A percentile compares a stretch with the other conserved stretches of the same genome.
These are phyloP conservation scores for Aspergillus indologenus DNA, from an alignment of 495 filamentous ascomycete genomes.

Conservation along the genomic window DNA sequence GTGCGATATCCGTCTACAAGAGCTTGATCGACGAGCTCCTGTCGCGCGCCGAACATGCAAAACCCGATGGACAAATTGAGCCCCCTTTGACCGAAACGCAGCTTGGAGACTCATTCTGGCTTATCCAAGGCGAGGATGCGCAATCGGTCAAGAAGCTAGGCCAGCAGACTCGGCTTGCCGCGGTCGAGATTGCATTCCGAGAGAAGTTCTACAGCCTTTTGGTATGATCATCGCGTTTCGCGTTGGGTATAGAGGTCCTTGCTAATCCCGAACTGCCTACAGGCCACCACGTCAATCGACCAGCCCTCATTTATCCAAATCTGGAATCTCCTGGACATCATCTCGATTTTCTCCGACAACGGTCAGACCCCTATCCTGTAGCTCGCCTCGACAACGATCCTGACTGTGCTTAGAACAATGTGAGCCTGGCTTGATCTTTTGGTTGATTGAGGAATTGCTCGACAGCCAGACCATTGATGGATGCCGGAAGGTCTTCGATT, in stretches of 20 bases:
- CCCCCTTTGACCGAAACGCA: slow-evolving; percentile 64
- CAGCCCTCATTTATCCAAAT: slow-evolving; percentile 72
- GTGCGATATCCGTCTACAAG: slow-evolving; percentile 55
- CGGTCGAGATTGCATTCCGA: slow-evolving; percentile 75
- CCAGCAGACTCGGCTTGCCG: slow-evolving; percentile 54
- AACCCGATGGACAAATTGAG: slow-evolving; percentile 66
- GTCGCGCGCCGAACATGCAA: slow-evolving; percentile 58
- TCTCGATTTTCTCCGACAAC: slow-evolving; percentile 79
- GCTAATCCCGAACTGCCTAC: slow-evolving; percentile 20
- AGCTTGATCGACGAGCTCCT: slow-evolving; percentile 60
- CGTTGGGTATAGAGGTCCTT: slow-evolving; percentile 1
- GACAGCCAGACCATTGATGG: slow-evolving; percentile 93
- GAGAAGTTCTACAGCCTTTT: slow-evolving; percentile 72
- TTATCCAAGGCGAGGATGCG: slow-evolving; percentile 29
- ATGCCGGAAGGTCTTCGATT: slow-evolving; percentile 88
- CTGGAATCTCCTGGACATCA: slow-evolving; percentile 90
- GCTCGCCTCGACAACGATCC: slow-evolving; percentile 7
- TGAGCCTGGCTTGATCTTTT: slow-evolving; percentile 78
- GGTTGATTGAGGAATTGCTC: slow-evolving; percentile 89
- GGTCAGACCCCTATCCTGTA: slow-evolving; percentile 40
- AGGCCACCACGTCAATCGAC: slow-evolving; percentile 69
- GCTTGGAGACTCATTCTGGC: slow-evolving; percentile 41
- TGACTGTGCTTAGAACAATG: slow-evolving; percentile 62
- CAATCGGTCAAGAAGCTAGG: slow-evolving; percentile 24
- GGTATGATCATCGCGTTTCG: slow-evolving; percentile 45